Percentiles rank a stretch among this genome's conserved stretches.
phyloP scores from a whole-genome alignment of 2,329 filamentous ascomycete species.

The Colletotrichum sp. region DNA sequence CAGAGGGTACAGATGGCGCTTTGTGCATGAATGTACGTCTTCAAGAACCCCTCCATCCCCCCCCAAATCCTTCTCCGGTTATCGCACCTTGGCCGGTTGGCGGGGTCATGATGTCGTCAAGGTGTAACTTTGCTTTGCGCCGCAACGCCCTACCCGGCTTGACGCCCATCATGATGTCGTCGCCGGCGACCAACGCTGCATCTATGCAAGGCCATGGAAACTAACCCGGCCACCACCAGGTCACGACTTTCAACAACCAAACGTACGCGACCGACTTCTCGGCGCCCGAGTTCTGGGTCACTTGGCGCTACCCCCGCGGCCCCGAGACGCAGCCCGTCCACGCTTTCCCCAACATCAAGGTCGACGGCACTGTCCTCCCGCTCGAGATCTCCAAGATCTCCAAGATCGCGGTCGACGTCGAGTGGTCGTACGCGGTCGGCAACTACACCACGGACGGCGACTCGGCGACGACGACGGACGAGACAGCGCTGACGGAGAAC shows the following conservation, averaged over 20 bases:
- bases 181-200: not conserved
- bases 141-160: not conserved
- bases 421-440: conserved; percentile 56
- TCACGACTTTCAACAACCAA: conserved; percentile 54
- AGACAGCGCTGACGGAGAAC: conserved; percentile 34
- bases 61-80: not conserved
- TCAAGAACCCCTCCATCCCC: not conserved
- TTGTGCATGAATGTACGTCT: conserved; percentile 59
- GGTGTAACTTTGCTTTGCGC: not conserved
- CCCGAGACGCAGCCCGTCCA: conserved; percentile 51
- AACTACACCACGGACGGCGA: conserved; percentile 34
- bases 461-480: conserved; percentile 33
- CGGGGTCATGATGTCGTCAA: not conserved
- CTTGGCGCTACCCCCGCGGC: conserved; percentile 55
- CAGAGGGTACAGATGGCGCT: conserved; percentile 37
- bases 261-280: conserved; percentile 51
- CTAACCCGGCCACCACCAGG: conserved; percentile 32
- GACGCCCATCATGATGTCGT: not conserved
- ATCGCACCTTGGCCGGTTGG: not conserved
- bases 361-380: conserved; percentile 50
- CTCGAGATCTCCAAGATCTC: conserved; percentile 41
- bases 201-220: not conserved
- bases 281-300: conserved; percentile 55
- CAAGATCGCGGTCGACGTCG: conserved; percentile 47
- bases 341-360: conserved; percentile 58